Conservation (phyloP, 108 stramenopile genomes). For the Skeletonema potamos region DNA sequence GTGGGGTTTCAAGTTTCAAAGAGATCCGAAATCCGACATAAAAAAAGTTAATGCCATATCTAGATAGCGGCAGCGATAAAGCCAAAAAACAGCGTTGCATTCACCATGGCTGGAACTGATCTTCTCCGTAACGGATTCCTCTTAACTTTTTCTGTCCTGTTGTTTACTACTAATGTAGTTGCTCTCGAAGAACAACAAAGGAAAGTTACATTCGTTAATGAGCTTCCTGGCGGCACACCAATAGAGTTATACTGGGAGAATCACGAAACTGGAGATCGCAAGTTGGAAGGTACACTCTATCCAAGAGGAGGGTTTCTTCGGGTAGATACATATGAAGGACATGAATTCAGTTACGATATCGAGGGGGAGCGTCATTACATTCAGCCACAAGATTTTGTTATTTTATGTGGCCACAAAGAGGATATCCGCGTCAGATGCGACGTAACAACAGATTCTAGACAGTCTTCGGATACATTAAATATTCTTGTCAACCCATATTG, state of each 20-base stretch:
- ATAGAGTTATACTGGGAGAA: conserved; percentile 47
- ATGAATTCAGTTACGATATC: conserved; percentile 30
- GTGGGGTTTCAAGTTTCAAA: background rate
- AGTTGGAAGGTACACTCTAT: conserved; percentile 11
- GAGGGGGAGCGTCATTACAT: conserved; percentile 18
- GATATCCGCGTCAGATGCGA: conserved; percentile 30
- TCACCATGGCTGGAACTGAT: background rate
- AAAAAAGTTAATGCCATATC: no score
- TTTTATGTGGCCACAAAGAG: conserved; percentile 13
- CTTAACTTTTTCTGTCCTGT: background rate
- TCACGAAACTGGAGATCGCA: conserved; percentile 14
- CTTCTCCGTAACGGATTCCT: background rate
- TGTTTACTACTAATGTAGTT: background rate
- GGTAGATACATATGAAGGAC: background rate
- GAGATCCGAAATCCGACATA: no score
- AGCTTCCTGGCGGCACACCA: conserved; percentile 17
- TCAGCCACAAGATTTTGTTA: conserved; percentile 1
- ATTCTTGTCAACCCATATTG: conserved; percentile 43
- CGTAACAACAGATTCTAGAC: background rate
- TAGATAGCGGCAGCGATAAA: no score
- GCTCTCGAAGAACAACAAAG: background rate
- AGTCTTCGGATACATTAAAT: conserved; percentile 3
- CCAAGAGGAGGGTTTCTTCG: conserved; percentile 14
- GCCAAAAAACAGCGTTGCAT: no score
- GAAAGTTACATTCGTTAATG: conserved; percentile 24